phyloP scores from a whole-genome alignment of 192 early-diverging fungal genomes.

The Umbelopsis sp. region DNA sequence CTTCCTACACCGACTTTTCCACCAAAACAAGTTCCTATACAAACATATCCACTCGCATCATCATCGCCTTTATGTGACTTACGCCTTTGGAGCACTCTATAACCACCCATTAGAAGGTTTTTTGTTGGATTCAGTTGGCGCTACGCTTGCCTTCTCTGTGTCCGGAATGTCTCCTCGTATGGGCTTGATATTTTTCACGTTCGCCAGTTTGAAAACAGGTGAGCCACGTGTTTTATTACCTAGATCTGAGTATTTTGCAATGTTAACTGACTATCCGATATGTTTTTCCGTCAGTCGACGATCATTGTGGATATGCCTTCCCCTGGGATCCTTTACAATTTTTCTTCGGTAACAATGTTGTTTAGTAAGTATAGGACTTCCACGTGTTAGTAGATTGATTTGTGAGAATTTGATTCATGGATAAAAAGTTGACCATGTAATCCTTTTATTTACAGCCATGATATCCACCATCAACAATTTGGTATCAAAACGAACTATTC shows the following conservation, averaged over 20 bases:
- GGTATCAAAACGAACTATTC: conserved; percentile 63
- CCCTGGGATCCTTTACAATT: conserved; percentile 74
- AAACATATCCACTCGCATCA: conserved; percentile 76
- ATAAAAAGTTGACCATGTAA: not conserved
- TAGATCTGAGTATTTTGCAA: not conserved
- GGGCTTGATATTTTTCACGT: conserved; percentile 64
- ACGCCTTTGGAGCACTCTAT: conserved; percentile 84
- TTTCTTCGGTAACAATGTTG: conserved; percentile 63
- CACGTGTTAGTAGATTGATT: not conserved
- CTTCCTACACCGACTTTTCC: conserved; percentile 72
- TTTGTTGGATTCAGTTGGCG: conserved; percentile 72
- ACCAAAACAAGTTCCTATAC: conserved; percentile 69
- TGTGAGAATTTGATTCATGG: too few species aligned
- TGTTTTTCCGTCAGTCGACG: conserved; percentile 58
- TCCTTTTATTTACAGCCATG: conserved; percentile 41
- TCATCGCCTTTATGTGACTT: conserved; percentile 76
- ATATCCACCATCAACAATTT: conserved; percentile 60
- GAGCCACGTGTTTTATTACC: not conserved
- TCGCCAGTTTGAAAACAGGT: conserved; percentile 74
- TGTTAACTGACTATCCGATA: conserved; percentile 9
- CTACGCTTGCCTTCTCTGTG: conserved; percentile 62
- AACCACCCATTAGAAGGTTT: conserved; percentile 83
- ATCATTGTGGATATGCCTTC: conserved; percentile 79
- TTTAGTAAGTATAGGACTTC: conserved; percentile 27
- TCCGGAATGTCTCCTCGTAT: conserved; percentile 73